Evolutionary conservation across 306 rosid genomes (phyloP), one percentile per base, ranked within the genome.

Genomic region (Begonia masoniana): DNA sequence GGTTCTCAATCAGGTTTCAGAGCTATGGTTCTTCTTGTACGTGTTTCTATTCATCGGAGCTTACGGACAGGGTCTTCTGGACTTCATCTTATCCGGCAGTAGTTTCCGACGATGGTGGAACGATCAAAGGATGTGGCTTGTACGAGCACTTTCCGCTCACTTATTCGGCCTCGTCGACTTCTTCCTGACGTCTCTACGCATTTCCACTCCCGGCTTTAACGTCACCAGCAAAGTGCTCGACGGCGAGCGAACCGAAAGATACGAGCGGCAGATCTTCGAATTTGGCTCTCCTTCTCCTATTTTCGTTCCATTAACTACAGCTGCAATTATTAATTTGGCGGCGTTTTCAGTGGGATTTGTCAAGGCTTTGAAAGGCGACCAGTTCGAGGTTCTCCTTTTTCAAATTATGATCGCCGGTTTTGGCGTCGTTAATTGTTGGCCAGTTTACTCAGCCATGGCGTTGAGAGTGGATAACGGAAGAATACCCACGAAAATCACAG

Each of bases 61-160:
- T 7, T 75, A 70, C 15, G 61, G 65, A n/a, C 55, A 66, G 42
- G 62, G 66, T 43, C 26, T 59, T 15, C 5, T 75, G 9, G 71
- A 70, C 31, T 75, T 75, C 57, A 7, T 43, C 15, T n/a, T 60
- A 12, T 42, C 16, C 2, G 71, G 71, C 12, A 58, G 64, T 12
- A 55, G 65, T 19, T 17, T 70, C 42, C 52, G 17, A 7, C 56
- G 46, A 48, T 70, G 74, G 76, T 75, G 80, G 74, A 66, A 56
- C 43, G 65, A 70, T 35, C 76, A 75, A 36, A 66, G 76, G 47
- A 70, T 75, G 50, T 73, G 83, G 83, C 52, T 74, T 58, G 14
- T 67, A 42, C 64, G 71, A 45, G 58, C 65, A 3, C 60, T 67
- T 14, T 60, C 80, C 10, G 13, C 64, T 48, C 47, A 1, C 53